Base-by-base conservation (phyloP, 441 rosid genomes). In the Gossypium trilobum region DNA sequence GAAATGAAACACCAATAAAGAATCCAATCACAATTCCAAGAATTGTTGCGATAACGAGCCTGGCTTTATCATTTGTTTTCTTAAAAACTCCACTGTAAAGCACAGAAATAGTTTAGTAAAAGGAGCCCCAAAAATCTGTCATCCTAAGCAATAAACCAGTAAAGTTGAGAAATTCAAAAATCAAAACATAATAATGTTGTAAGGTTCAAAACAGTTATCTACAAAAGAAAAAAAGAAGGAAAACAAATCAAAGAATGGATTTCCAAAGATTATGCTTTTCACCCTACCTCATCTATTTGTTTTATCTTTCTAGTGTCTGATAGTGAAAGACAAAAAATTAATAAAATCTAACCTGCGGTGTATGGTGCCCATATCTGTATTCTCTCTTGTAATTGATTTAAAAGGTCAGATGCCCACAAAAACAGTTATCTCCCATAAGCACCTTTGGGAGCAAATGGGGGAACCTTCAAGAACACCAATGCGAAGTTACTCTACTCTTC, bases 1-100 rank as follows among this genome's bases (percentile, higher is more conserved):
- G 97, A 81, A 89, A 86, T 9, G 95, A 87, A 68, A 82, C 70
- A 31, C 99, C 99, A 56, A 89, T 54, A 63, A 90, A 85, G 81
- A 86, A 83, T 14, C 99, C 97, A 82, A 90, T 83, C 13, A 81
- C 78, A 60, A 89, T 74, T 68, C 94, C 97, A 57, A 92, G 5
- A 63, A 94, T 80, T 13, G 88, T 80, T 22, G 89, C 80, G 10
- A 92, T 29, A 13, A 90, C 73, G 66, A 85, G 58, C 78, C 86
- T 85, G 62, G 86, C 82, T 71, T 79, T 72, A 42, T 85, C 95
- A 70, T 73, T 86, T 74, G 92, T 77, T 82, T 80, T 89, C 78
- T 85, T 87, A 55, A 80, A 62, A 61, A 79, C 81, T 77, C 88
- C 97, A 81, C 96, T 90, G 88, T 80, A 86, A 72, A 74, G 57